Percentiles rank a stretch among this genome's conserved stretches.
Conservation (phyloP, 2,329 filamentous ascomycete species). For the Albifimbria verrucaria region DNA sequence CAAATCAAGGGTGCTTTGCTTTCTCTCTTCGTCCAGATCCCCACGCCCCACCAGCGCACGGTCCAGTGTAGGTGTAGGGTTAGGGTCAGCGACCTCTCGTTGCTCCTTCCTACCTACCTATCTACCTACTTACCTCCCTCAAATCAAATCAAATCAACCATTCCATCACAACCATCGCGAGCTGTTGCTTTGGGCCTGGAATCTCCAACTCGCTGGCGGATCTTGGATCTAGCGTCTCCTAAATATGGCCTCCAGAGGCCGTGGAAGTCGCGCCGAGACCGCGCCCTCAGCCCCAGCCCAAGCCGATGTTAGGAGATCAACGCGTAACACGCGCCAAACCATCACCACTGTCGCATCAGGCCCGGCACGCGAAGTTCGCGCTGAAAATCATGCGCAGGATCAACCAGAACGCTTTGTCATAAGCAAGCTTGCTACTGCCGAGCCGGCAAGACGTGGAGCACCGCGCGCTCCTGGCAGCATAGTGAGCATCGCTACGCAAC, state of each 20-base stretch:
- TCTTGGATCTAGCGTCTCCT: too few relatives aligned
- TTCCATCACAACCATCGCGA: not conserved
- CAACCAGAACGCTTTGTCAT: not conserved
- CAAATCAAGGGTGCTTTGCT: too few relatives aligned
- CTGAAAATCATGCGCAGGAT: not conserved
- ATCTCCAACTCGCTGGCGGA: too few relatives aligned
- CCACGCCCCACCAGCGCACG: not conserved
- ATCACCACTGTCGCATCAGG: not conserved
- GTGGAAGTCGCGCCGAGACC: constrained; percentile 8
- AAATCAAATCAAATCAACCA: constrained; percentile 6
- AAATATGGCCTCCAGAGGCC: constrained; percentile 6
- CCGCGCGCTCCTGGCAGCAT: constrained; percentile 6
- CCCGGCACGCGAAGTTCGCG: not conserved
- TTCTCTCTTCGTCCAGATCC: not conserved
- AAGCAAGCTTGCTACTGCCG: not conserved
- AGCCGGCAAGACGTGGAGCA: not conserved
- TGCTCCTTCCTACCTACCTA: constrained; percentile 5
- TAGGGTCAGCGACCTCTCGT: constrained; percentile 15
- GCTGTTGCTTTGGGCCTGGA: not conserved
- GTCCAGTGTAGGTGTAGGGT: constrained; percentile 18
- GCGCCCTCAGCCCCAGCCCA: constrained; percentile 5
- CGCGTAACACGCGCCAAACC: constrained; percentile 13
- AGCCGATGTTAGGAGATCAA: constrained; percentile 5
- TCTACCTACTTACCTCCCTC: not conserved
- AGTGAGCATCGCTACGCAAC: constrained; percentile 13